phyloP scores from a whole-genome alignment of 129 eudicot genomes.

The Scalesia atractyloides region DNA sequence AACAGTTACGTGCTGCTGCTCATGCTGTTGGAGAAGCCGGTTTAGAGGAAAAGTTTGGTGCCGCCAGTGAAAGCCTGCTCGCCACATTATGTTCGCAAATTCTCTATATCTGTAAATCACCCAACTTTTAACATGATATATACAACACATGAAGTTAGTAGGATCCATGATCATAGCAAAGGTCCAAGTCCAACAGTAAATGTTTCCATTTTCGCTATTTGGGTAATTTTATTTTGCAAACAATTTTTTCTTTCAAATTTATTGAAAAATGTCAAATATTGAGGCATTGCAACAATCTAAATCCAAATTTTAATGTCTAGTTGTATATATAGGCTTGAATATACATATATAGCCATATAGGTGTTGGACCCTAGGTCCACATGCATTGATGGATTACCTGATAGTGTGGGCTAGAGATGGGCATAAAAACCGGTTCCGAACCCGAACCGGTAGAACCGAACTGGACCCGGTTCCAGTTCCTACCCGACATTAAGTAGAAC shows the following conservation, averaged over 20 bases:
- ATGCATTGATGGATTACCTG: conserved; percentile 6
- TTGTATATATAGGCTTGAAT: not conserved
- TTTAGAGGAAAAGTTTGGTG: conserved; percentile 74
- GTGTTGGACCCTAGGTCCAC: not conserved
- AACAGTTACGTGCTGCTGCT: conserved; percentile 84
- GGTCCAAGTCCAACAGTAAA: not conserved
- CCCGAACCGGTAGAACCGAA: too few species aligned
- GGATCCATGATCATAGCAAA: conserved; percentile 23
- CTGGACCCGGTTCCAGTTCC: too few species aligned
- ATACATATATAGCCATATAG: not conserved
- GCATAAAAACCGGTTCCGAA: too few species aligned
- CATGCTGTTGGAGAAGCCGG: conserved; percentile 86
- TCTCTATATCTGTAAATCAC: conserved; percentile 57
- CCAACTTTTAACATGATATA: conserved; percentile 16
- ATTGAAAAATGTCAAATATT: not conserved
- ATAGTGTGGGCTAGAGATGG: not conserved
- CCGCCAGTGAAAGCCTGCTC: conserved; percentile 85
- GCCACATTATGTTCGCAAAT: conserved; percentile 94
- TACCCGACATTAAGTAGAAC: too few species aligned
- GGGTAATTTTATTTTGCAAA: conserved; percentile 19
- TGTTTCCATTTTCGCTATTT: conserved; percentile 1
- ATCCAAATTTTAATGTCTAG: not conserved
- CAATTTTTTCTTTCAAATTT: not conserved
- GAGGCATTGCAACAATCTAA: not conserved
- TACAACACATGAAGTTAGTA: conserved; percentile 12